Evolutionary conservation across 2,329 filamentous ascomycete species (phyloP).

Genomic region (Alternaria arbusti): DNA sequence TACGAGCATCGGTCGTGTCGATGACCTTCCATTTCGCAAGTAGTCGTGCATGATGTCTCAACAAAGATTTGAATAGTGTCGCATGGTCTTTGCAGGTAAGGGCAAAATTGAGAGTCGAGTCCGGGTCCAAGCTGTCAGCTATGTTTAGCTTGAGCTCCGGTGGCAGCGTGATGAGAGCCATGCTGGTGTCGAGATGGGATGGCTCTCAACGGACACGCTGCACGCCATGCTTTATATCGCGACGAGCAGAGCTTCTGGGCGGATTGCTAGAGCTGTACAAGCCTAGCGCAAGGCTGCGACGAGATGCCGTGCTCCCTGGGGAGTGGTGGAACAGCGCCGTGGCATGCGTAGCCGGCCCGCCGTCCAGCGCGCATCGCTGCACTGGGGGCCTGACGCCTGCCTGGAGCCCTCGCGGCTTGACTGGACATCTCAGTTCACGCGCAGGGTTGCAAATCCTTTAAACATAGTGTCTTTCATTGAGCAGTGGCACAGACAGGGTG

Average conservation of each 20-base stretch:
- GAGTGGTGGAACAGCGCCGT: not conserved
- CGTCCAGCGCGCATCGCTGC: not conserved
- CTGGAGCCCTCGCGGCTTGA: not conserved
- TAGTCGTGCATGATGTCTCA: conserved; percentile 13
- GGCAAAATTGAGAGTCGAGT: conserved; percentile 17
- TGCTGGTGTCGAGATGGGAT: not conserved
- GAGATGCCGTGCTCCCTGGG: not conserved
- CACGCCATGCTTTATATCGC: not conserved
- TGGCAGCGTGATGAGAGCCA: conserved; percentile 16
- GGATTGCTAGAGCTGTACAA: not conserved
- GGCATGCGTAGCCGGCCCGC: not conserved
- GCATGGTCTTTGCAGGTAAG: conserved; percentile 15
- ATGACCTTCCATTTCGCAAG: conserved; percentile 10
- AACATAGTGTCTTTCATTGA: not conserved
- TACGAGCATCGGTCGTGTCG: not conserved
- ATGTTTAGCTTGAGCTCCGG: conserved; percentile 19
- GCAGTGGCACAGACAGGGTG: not conserved
- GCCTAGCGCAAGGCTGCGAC: not conserved
- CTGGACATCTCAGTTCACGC: not conserved
- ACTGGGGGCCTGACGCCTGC: not conserved
- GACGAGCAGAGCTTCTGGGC: not conserved
- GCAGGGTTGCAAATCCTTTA: not conserved
- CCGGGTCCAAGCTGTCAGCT: conserved; percentile 15
- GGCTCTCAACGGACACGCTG: not conserved
- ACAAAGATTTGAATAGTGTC: conserved; percentile 1